These are phyloP conservation scores for Nemania sp. DNA, from an alignment of 2,329 filamentous ascomycete genomes.

Conservation along the genomic window DNA sequence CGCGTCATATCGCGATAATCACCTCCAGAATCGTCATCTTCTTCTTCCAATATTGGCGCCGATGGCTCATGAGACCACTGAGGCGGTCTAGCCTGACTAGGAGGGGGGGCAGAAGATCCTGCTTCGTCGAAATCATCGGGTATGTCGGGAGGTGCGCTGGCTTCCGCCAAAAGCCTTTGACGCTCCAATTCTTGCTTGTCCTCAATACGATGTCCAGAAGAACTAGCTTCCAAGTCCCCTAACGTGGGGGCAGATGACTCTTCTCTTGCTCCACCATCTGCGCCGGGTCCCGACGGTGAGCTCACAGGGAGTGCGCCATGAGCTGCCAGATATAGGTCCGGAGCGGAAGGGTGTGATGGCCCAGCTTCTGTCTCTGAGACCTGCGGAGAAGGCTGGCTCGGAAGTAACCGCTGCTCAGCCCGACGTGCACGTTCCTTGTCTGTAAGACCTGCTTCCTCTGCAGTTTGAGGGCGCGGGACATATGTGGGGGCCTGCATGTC, in stretches of 20 bases:
- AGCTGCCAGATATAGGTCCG: neutral
- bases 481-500: slow-evolving; percentile 51
- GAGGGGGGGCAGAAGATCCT: slow-evolving; percentile 29
- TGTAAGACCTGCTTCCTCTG: slow-evolving; percentile 65
- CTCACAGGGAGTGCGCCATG: neutral
- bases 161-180: slow-evolving; percentile 55
- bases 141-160: slow-evolving; percentile 54
- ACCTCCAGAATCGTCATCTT: slow-evolving; percentile 32
- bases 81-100: slow-evolving; percentile 30
- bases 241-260: slow-evolving; percentile 51
- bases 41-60: slow-evolving; percentile 39
- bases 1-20: slow-evolving; percentile 55
- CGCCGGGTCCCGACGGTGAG: neutral
- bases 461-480: slow-evolving; percentile 63
- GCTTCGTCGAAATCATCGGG: slow-evolving; percentile 31
- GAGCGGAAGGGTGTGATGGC: slow-evolving; percentile 46
- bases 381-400: slow-evolving; percentile 70
- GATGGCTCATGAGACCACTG: slow-evolving; percentile 35
- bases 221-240: slow-evolving; percentile 46
- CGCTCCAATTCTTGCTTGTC: slow-evolving; percentile 74
- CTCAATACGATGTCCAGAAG: slow-evolving; percentile 51
- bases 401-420: slow-evolving; percentile 78
- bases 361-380: slow-evolving; percentile 41
- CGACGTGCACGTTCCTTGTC: slow-evolving; percentile 82
- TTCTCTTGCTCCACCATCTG: slow-evolving; percentile 8